Percentiles rank a stretch among this genome's conserved stretches.
Conservation (phyloP, 1,284 basidiomycete genomes). For the Testicularia cyperi region DNA sequence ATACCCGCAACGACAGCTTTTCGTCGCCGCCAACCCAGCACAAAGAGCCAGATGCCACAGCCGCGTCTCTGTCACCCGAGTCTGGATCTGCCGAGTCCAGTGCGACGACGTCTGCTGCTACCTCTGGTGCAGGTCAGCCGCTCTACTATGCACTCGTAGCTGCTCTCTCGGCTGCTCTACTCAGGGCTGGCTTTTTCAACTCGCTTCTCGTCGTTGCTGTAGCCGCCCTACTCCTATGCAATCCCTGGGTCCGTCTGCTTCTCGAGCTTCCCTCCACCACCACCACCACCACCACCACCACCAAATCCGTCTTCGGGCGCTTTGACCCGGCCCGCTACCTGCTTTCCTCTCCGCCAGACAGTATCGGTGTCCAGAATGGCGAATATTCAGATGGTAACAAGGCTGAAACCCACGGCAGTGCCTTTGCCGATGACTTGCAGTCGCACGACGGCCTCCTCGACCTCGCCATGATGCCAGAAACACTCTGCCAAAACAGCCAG, state of each 20-base stretch:
- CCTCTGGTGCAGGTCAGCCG: too few species aligned
- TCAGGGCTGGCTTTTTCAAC: conserved; percentile 29
- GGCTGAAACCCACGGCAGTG: neutral
- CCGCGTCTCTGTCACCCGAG: too few species aligned
- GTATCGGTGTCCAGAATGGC: neutral
- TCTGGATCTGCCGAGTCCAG: too few species aligned
- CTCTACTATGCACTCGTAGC: conserved; percentile 14
- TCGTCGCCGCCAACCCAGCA: too few species aligned
- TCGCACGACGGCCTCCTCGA: conserved; percentile 12
- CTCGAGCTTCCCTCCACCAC: conserved; percentile 38
- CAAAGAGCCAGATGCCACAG: too few species aligned
- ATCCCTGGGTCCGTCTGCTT: conserved; percentile 52
- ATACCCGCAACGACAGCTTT: too few species aligned
- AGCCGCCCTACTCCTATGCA: conserved; percentile 38
- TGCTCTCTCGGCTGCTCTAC: conserved; percentile 17
- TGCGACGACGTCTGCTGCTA: too few species aligned
- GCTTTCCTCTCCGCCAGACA: conserved; percentile 6
- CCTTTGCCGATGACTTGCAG: conserved; percentile 2
- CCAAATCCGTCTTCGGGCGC: conserved; percentile 13
- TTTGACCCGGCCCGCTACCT: conserved; percentile 35
- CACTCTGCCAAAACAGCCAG: conserved; percentile 28
- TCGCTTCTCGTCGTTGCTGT: conserved; percentile 20
- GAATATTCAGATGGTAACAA: neutral
- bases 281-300: conserved; percentile 12
- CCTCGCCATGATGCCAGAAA: conserved; percentile 24